Evolutionary conservation across 2,329 filamentous ascomycete species (phyloP).

Genomic region (Ascochyta viciae-villosae): DNA sequence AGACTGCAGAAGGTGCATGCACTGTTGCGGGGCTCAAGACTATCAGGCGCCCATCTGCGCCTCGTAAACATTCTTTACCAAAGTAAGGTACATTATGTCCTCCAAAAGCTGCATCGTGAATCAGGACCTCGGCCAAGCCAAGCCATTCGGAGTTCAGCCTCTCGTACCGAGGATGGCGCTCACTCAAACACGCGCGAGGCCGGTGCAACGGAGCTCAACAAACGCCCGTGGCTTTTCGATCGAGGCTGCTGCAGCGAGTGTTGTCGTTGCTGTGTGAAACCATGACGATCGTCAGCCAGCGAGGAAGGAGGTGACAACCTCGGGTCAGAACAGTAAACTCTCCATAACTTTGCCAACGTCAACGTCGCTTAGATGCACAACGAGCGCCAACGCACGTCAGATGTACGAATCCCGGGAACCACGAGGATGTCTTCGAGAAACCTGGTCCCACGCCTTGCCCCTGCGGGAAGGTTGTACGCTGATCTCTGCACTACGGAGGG

Average conservation of each 20-base stretch:
- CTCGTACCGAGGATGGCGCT: constrained; percentile 7
- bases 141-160: not conserved
- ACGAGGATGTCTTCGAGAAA: constrained; percentile 11
- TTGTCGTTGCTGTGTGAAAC: constrained; percentile 1
- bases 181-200: not conserved
- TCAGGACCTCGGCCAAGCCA: constrained; percentile 7
- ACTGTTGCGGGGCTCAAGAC: not conserved
- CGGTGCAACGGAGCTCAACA: constrained; percentile 13
- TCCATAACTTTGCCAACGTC: constrained; percentile 2
- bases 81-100: not conserved
- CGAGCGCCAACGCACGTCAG: constrained; percentile 10
- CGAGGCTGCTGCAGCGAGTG: not conserved
- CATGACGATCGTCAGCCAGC: not conserved
- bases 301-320: constrained; percentile 3
- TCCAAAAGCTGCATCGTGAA: not conserved
- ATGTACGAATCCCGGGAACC: constrained; percentile 7
- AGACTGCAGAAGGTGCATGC: not conserved
- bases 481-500: constrained; percentile 11
- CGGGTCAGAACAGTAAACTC: constrained; percentile 1
- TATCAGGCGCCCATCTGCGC: not conserved
- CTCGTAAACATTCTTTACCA: not conserved
- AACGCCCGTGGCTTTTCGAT: constrained; percentile 7
- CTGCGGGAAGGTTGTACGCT: constrained; percentile 4
- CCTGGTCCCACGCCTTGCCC: not conserved
- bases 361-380: constrained; percentile 12